A percentile compares a stretch with the other conserved stretches of the same genome.
phyloP scores from a whole-genome alignment of 768 basidiomycete genomes.

The Xerocomus potaroensis region DNA sequence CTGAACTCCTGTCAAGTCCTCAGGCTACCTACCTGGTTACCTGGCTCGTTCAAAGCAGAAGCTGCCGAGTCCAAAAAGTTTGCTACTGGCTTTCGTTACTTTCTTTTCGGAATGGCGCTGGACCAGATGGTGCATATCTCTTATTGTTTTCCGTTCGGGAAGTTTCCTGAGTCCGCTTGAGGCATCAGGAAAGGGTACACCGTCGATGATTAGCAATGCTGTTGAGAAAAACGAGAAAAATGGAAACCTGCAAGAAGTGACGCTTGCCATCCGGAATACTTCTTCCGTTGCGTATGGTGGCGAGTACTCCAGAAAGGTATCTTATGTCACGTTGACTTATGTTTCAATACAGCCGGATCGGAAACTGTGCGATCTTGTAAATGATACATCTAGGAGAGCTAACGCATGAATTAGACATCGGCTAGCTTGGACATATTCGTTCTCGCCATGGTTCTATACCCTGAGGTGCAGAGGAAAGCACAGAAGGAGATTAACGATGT shows the following conservation, averaged over 20 bases:
- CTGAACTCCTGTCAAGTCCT: conserved; percentile 15
- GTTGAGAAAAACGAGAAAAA: conserved; percentile 17
- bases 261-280: conserved; percentile 16
- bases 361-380: conserved; percentile 22
- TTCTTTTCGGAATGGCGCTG: conserved; percentile 22
- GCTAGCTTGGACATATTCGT: conserved; percentile 18
- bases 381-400: not conserved
- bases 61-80: conserved; percentile 11
- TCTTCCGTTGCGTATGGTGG: conserved; percentile 24
- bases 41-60: conserved; percentile 21
- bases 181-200: conserved; percentile 12
- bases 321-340: not conserved
- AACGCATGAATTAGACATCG: conserved; percentile 16
- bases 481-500: conserved; percentile 24
- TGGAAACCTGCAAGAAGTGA: conserved; percentile 18
- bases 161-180: conserved; percentile 1
- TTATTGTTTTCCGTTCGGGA: not conserved
- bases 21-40: conserved; percentile 25
- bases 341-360: conserved; percentile 16
- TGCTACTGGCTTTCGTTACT: conserved; percentile 14
- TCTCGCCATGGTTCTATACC: conserved; percentile 29
- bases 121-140: conserved; percentile 17
- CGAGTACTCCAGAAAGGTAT: conserved; percentile 1
- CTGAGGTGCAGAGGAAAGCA: conserved; percentile 19
- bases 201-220: conserved; percentile 21